Conservation (phyloP, 129 eudicot genomes). For the Deinandra increscens region DNA sequence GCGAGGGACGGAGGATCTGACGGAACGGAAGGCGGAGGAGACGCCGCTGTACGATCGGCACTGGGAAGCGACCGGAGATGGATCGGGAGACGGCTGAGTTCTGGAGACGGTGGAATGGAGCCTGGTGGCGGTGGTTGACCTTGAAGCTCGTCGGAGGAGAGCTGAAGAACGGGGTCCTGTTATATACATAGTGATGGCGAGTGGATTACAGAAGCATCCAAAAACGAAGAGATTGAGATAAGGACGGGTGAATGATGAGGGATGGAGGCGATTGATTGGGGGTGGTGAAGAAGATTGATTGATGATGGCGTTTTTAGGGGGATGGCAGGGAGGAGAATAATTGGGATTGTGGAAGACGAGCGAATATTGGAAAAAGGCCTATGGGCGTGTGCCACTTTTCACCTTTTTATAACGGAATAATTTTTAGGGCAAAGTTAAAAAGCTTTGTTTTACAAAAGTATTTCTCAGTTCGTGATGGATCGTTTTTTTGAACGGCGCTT, state of each 20-base stretch:
- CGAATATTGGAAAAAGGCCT: constrained; percentile 11
- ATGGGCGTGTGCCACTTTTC: constrained; percentile 51
- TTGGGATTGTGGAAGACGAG: constrained; percentile 29
- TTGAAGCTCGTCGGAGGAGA: constrained; percentile 49
- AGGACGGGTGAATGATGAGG: constrained; percentile 14
- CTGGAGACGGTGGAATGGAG: constrained; percentile 22
- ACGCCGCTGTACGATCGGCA: constrained; percentile 28
- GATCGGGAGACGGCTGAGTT: constrained; percentile 9
- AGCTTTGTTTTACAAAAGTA: no score
- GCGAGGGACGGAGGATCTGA: constrained; percentile 45
- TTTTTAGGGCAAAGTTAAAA: background rate
- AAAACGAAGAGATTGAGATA: constrained; percentile 15
- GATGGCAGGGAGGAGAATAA: constrained; percentile 11
- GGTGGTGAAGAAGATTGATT: constrained; percentile 3
- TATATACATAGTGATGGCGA: constrained; percentile 48
- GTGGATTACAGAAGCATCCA: constrained; percentile 28
- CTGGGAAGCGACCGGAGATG: constrained; percentile 22
- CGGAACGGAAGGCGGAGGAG: constrained; percentile 42
- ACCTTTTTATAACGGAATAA: constrained; percentile 10
- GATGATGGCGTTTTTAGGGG: background rate
- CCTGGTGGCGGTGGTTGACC: constrained; percentile 29
- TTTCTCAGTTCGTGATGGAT: no score
- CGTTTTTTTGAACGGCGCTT: no score
- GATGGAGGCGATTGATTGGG: constrained; percentile 3
- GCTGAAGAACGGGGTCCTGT: constrained; percentile 46